Evolutionary conservation across 345 rosid species (phyloP).

Genomic region (Sapria himalayana): DNA sequence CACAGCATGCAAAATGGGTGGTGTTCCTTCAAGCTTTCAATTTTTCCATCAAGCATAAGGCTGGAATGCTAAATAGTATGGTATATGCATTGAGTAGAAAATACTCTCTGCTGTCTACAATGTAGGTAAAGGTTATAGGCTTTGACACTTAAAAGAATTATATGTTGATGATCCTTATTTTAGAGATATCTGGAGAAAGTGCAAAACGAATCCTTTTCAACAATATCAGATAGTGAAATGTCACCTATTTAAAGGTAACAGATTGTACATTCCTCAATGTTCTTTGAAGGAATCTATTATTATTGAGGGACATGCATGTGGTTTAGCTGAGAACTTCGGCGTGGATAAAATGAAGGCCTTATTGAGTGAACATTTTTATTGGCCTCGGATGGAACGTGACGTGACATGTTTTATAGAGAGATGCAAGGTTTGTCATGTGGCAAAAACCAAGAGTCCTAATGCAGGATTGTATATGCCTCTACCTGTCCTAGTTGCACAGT

Average conservation of each 20-base stretch:
- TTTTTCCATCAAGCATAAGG: neutral
- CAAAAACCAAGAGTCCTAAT: no score
- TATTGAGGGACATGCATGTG: neutral
- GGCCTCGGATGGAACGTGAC: neutral
- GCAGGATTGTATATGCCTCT: no score
- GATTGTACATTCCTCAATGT: neutral
- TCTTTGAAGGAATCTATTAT: neutral
- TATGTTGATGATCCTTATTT: neutral
- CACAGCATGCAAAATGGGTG: constrained; percentile 2
- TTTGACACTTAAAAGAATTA: neutral
- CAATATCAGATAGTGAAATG: neutral
- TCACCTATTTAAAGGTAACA: neutral
- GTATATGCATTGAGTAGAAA: neutral
- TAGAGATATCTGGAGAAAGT: neutral
- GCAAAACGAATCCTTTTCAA: neutral
- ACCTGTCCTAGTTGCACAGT: no score
- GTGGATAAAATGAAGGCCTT: neutral
- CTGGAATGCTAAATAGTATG: neutral
- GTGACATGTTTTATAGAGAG: neutral
- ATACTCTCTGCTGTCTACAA: neutral
- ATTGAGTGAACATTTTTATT: neutral
- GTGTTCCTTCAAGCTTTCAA: neutral
- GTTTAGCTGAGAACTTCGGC: neutral
- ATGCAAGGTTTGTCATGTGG: neutral
- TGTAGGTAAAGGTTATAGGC: neutral